Evolutionary conservation across 345 rosid species (phyloP), one percentile per base, ranked within the genome.

Genomic region (Salix exigua): DNA sequence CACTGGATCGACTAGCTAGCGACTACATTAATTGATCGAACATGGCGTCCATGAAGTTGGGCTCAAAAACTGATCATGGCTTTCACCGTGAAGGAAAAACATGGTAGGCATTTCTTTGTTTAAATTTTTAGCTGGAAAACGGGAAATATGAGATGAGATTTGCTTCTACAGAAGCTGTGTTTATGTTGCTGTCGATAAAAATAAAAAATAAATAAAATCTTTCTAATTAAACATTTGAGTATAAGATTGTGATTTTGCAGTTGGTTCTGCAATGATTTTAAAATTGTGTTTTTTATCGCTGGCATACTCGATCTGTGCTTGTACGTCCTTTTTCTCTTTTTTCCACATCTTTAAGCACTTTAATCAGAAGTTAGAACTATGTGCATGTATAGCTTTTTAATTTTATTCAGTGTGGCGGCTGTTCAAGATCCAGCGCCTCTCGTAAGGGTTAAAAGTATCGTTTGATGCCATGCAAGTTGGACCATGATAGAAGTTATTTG

Each of bases 31-130:
- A 21, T 61, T 12, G 13, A 65, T 55, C 37, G 7, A 5, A 75
- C 77, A 93, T 93, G 98, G 97, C 97, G 46, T 84, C 84, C 91
- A 78, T 92, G 95, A 93, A 82, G 87, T 81, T 96, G 71, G 99
- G 98, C 76, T 96, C 99, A 44, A 96, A 96, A 88, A 83, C 94
- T 76, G 97, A 96, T 35, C 37, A 35, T 28, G 88, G 80, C 61
- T 93, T 96, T 85, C 92, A 79, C 81, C 92, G 83, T 19, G 91
- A 87, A 30, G 97, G 93, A 75, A 84, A 85, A 46, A 79, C 87
- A 68, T 91, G 99, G 99, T 78, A 66, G 28, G 31, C 35, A 6
- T 17, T 18, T 60, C 28, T 65, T 35, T 68, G 16, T 17, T 28
- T 26, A 14, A 19, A 6, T 60, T 7, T 2, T 21, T 60, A 7